Base-by-base conservation (phyloP, 441 rosid genomes). In the Euphorbia celastroides region DNA sequence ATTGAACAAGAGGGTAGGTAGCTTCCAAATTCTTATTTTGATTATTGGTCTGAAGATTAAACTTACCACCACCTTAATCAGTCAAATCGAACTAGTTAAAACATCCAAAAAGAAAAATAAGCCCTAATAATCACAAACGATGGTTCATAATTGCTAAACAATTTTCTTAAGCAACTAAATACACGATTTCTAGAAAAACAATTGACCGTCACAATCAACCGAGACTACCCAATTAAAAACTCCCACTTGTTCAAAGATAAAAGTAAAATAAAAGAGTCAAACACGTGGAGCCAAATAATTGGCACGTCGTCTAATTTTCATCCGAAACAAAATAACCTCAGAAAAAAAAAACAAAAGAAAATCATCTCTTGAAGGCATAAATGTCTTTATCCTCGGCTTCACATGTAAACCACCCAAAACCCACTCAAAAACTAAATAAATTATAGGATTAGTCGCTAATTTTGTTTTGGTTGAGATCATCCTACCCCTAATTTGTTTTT, bases 351-450 rank as follows among this genome's bases (percentile, higher is more conserved):
- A 19, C 73, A 13, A 56, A 42, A 72, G 61, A 75, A 75, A 23
- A n/a, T n/a, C 75, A 75, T 70, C 69, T 73, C 50, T 26, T 51
- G 51, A 74, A 70, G 68, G 57, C 72, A 77, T 69, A 55, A 68
- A n/a, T 73, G 83, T 81, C 80, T 31, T 38, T 65, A 16, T 73
- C 72, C 42, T 67, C 62, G 28, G 57, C 34, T 54, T 73, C 82
- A 70, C 80, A 84, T 76, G 80, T 71, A 38, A 57, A 75, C n/a
- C 66, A 74, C 78, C 73, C 76, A 65, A 67, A 69, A 60, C 71
- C 77, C 66, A 61, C 75, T 68, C 72, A 52, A 27, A 68, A 11
- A 74, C 23, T 3, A 63, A 70, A 23, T 20, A 54, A 68, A 42
- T 19, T 51, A 42, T 20, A 60, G 27, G 22, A 25, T 50, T 17